phyloP scores from a whole-genome alignment of 495 filamentous ascomycete genomes.

The Penicillium samsonianum region DNA sequence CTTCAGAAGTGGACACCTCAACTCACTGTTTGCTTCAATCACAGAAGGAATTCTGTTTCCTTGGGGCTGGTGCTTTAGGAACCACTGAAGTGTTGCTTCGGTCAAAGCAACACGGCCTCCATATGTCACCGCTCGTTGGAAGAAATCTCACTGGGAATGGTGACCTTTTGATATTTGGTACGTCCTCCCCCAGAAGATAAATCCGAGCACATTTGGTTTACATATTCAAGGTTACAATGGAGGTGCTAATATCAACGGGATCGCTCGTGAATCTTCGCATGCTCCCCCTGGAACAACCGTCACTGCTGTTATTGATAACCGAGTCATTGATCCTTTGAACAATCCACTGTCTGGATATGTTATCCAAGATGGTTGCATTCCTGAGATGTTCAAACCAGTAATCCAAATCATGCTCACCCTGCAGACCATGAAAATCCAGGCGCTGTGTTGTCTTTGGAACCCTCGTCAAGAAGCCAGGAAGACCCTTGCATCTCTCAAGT shows the following conservation, averaged over 20 bases:
- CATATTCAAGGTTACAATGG: conserved; percentile 55
- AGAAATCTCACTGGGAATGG: conserved; percentile 69
- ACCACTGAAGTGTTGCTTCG: conserved; percentile 68
- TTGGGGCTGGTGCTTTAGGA: conserved; percentile 44
- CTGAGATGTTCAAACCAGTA: conserved; percentile 54
- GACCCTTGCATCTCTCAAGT: conserved; percentile 48
- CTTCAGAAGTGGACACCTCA: neutral
- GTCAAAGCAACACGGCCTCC: conserved; percentile 59
- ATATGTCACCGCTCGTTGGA: conserved; percentile 58
- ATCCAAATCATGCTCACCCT: conserved; percentile 59
- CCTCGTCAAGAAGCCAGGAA: neutral
- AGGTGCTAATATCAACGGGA: conserved; percentile 54
- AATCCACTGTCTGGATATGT: conserved; percentile 64
- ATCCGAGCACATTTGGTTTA: neutral
- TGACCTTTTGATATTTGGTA: conserved; percentile 64
- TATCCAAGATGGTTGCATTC: conserved; percentile 65
- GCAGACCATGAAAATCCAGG: conserved; percentile 23
- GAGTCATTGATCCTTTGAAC: conserved; percentile 39
- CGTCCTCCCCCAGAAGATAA: conserved; percentile 13
- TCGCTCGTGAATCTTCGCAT: conserved; percentile 49
- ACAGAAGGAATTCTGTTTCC: conserved; percentile 9
- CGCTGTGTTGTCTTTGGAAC: conserved; percentile 36
- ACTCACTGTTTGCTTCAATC: neutral
- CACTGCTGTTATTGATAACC: conserved; percentile 63
- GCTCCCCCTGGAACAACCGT: conserved; percentile 59